phyloP scores from a whole-genome alignment of 2,329 filamentous ascomycete species.

The Fusarium duplospermum region DNA sequence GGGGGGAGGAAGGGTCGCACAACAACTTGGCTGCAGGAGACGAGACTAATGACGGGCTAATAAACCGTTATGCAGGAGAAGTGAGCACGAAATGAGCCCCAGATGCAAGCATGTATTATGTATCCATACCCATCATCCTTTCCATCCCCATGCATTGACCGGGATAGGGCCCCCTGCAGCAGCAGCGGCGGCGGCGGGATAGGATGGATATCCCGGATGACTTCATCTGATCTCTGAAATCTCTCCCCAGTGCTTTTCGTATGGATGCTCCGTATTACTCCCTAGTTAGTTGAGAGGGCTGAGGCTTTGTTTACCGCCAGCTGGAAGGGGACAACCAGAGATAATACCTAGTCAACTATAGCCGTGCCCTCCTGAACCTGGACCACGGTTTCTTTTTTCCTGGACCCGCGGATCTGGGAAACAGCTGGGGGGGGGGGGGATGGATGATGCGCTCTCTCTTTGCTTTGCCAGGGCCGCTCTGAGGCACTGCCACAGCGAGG shows the following conservation, averaged over 20 bases:
- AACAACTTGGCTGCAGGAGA: slow-evolving; percentile 2
- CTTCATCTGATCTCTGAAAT: background rate
- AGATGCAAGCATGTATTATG: background rate
- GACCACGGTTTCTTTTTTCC: background rate
- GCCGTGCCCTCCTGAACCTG: background rate
- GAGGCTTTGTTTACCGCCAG: background rate
- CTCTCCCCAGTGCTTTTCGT: background rate
- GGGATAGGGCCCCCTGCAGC: background rate
- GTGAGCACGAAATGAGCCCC: background rate
- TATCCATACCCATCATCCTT: background rate
- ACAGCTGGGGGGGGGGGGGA: background rate
- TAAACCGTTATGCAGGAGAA: slow-evolving; percentile 3
- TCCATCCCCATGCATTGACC: background rate
- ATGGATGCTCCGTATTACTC: background rate
- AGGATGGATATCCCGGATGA: background rate
- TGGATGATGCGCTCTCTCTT: background rate
- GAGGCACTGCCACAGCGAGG: background rate
- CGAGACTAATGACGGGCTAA: slow-evolving; percentile 2
- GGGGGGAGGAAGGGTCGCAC: background rate
- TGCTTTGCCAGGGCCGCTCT: background rate
- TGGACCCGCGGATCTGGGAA: background rate
- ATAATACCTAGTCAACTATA: background rate
- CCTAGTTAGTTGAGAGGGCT: background rate
- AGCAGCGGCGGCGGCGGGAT: background rate
- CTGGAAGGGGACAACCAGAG: background rate